Evolutionary conservation across 2,329 filamentous ascomycete genomes (phyloP), one percentile per base, ranked within the genome.

Genomic region (Paecilomyces sp.): DNA sequence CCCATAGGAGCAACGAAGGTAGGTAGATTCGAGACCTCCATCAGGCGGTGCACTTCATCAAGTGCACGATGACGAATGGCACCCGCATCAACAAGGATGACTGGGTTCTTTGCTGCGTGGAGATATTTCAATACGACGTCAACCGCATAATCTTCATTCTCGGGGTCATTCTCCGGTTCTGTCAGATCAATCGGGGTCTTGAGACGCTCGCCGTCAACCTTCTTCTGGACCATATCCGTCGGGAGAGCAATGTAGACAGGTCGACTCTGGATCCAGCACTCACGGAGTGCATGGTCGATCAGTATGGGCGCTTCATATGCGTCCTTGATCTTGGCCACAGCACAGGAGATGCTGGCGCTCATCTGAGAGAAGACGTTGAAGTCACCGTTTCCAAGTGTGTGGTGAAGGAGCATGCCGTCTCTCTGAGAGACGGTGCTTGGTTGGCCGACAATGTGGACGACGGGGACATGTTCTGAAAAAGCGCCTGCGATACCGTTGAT

Each of bases 1-100:
- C 91, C 91, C 89, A 95, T 95, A 2, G 91, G 90, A 0, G 91
- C 89, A n/a, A 92, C 89, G 67, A 94, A 95, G 0, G 90, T 88
- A 3, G 92, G 91, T 7, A 96, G 79, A 3, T 85, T 80, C 0
- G 90, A 90, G 73, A 88, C 90, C 61, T 87, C 80, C 57, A 95
- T 79, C 15, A 96, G 79, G 7, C 84, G 83, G 65, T 90, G 85
- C 18, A 91, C 86, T 73, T 94, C 90, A 0, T 85, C 74, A 1
- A 92, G 74, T 15, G 89, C 88, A 51, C 87, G 82, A 70, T 94
- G 89, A 34, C 91, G 86, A 64, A 92, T 86, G 11, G 90, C 88
- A 68, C 91, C 94, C 34, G 89, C 90, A 72, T 96, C 92, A 5
- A 95, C 86, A 6, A 96, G 79, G 41, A 96, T 85, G 47, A 94